Evolutionary conservation across 2,329 filamentous ascomycete genomes (phyloP).

Genomic region (Fusarium sp.): DNA sequence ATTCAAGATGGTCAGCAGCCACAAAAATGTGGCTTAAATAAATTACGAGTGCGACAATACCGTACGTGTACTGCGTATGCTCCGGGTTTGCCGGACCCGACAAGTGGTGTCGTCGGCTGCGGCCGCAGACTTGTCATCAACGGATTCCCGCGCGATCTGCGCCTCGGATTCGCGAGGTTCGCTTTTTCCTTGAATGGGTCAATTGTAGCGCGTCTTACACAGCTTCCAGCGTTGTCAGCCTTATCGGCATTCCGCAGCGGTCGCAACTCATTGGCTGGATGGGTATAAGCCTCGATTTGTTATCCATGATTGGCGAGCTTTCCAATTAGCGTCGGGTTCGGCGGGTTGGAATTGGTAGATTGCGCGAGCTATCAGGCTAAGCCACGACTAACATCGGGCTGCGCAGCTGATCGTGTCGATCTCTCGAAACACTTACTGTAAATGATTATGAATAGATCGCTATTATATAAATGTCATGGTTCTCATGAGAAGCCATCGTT

Average conservation of each 20-base stretch:
- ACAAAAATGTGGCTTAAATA: too few relatives aligned
- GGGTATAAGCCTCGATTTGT: slow-evolving; percentile 16
- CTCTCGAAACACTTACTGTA: not conserved
- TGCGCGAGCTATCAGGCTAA: slow-evolving; percentile 24
- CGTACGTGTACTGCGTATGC: too few relatives aligned
- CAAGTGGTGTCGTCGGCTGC: not conserved
- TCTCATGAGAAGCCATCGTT: not conserved
- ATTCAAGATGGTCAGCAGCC: too few relatives aligned
- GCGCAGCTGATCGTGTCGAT: slow-evolving; percentile 14
- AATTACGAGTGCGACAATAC: too few relatives aligned
- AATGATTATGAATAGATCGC: not conserved
- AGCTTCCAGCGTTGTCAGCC: slow-evolving; percentile 6
- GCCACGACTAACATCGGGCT: slow-evolving; percentile 14
- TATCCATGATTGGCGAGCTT: slow-evolving; percentile 1
- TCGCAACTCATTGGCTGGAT: slow-evolving; percentile 7
- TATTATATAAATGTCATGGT: slow-evolving; percentile 13
- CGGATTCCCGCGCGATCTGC: not conserved
- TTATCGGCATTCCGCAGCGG: slow-evolving; percentile 13
- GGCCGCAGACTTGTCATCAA: too few relatives aligned
- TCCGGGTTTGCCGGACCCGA: too few relatives aligned
- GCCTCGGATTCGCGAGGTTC: not conserved
- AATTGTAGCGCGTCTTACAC: slow-evolving; percentile 6
- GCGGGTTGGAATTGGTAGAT: slow-evolving; percentile 2
- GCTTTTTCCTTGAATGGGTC: not conserved
- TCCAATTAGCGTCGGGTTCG: not conserved